Conservation (phyloP, 352 stramenopile species). For the Pythium sukuiense region DNA sequence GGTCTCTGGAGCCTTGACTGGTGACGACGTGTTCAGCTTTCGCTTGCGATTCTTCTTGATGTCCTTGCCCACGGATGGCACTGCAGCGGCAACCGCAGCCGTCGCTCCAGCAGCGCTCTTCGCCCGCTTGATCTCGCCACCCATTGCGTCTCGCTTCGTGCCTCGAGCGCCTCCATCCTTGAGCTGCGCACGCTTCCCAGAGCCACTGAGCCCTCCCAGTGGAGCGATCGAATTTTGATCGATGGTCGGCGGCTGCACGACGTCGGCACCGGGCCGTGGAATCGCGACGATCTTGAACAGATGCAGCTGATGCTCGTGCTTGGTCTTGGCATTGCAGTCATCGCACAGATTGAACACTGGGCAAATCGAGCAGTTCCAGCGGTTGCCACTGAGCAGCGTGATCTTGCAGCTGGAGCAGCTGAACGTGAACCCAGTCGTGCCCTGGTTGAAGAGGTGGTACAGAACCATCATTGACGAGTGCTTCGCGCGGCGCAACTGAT, state of each 20-base stretch:
- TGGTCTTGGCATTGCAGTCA: conserved; percentile 92
- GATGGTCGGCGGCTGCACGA: conserved; percentile 24
- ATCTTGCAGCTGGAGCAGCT: conserved; percentile 94
- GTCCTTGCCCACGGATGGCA: conserved; percentile 28
- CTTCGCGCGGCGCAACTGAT: conserved; percentile 85
- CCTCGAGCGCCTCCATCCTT: conserved; percentile 27
- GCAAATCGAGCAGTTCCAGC: conserved; percentile 96
- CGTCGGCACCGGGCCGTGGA: conserved; percentile 58
- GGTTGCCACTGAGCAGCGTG: conserved; percentile 94
- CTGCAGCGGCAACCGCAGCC: conserved; percentile 10
- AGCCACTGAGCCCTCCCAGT: conserved; percentile 14
- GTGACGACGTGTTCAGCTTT: conserved; percentile 57
- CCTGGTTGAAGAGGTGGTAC: conserved; percentile 86
- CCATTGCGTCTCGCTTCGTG: conserved; percentile 34
- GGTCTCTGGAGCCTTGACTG: conserved; percentile 17
- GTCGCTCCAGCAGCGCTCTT: conserved; percentile 25
- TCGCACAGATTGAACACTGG: conserved; percentile 96
- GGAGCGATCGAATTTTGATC: conserved; percentile 29
- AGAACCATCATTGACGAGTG: conserved; percentile 91
- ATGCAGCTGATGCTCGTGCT: conserved; percentile 91
- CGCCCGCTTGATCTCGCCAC: conserved; percentile 28
- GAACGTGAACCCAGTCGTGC: conserved; percentile 96
- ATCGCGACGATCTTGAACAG: conserved; percentile 93
- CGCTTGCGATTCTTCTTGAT: conserved; percentile 58
- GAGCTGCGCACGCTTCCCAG: conserved; percentile 32